Evolutionary conservation across 2,329 filamentous ascomycete genomes (phyloP).

Genomic region (Monosporascus cannonballus): DNA sequence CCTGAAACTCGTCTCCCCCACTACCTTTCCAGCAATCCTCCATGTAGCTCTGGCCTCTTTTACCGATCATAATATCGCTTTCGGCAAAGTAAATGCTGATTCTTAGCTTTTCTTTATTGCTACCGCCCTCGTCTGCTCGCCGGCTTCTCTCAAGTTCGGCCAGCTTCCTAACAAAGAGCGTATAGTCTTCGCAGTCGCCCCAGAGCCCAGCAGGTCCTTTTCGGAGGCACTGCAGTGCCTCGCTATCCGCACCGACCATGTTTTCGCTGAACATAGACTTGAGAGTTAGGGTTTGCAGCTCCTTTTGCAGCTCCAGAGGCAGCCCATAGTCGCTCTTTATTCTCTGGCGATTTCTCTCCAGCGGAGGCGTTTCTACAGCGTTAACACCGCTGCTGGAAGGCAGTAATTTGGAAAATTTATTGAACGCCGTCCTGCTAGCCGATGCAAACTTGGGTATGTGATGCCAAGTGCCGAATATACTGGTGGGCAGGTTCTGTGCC

Average conservation of each 20-base stretch:
- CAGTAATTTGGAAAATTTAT: neutral
- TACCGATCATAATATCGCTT: slow-evolving; percentile 4
- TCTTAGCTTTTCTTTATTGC: neutral
- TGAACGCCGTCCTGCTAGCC: neutral
- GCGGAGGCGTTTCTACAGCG: neutral
- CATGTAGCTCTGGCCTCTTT: slow-evolving; percentile 3
- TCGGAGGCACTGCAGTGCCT: slow-evolving; percentile 3
- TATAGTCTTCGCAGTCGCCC: slow-evolving; percentile 4
- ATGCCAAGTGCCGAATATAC: neutral
- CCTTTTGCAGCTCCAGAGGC: neutral
- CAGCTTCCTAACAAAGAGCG: slow-evolving; percentile 1
- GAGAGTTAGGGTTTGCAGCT: neutral
- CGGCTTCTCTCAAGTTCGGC: neutral
- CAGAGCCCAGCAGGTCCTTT: slow-evolving; percentile 5
- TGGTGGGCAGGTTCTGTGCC: neutral
- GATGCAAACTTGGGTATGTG: neutral
- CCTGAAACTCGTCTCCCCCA: neutral
- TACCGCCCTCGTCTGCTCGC: neutral
- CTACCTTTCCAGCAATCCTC: slow-evolving; percentile 3
- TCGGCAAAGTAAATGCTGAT: slow-evolving; percentile 5
- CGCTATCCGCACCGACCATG: slow-evolving; percentile 6
- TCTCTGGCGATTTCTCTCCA: neutral
- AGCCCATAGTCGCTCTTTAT: neutral
- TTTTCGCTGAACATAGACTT: slow-evolving; percentile 1
- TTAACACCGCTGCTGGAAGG: neutral